phyloP scores from a whole-genome alignment of 345 rosid genomes.

The Heritiera littoralis region DNA sequence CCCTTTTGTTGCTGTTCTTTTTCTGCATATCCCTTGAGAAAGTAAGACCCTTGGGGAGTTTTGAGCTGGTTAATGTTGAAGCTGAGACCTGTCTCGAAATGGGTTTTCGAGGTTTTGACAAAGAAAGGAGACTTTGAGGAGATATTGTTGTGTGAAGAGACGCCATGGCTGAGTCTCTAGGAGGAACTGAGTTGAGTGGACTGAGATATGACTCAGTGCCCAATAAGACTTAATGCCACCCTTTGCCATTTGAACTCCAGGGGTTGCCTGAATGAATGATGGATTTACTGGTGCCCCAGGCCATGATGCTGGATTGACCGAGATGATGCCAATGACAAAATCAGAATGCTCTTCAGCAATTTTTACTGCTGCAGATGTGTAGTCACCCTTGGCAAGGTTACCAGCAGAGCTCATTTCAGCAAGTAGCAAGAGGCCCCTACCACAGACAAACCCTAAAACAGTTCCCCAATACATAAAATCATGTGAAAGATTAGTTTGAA shows the following conservation, averaged over 20 bases:
- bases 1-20: conserved; percentile 21
- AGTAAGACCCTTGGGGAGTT: conserved; percentile 32
- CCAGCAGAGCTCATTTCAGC: conserved; percentile 99
- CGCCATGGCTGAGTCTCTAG: conserved; percentile 59
- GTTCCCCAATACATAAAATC: background rate
- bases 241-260: conserved; percentile 93
- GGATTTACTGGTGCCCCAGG: conserved; percentile 79
- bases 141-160: conserved; percentile 55
- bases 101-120: conserved; percentile 48
- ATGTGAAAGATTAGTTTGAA: conserved; percentile 14
- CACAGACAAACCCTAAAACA: conserved; percentile 81
- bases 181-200: conserved; percentile 31
- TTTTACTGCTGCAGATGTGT: conserved; percentile 90
- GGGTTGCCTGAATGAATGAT: conserved; percentile 91
- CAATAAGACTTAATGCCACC: conserved; percentile 44
- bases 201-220: conserved; percentile 40
- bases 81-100: conserved; percentile 27
- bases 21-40: conserved; percentile 45
- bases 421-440: conserved; percentile 81
- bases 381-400: conserved; percentile 91
- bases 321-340: conserved; percentile 94
- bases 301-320: conserved; percentile 97
- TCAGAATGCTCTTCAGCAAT: conserved; percentile 94
- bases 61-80: conserved; percentile 25
- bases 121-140: conserved; percentile 52